Evolutionary conservation across 2,329 filamentous ascomycete genomes (phyloP).

Genomic region (Fusarium phyllophilum): DNA sequence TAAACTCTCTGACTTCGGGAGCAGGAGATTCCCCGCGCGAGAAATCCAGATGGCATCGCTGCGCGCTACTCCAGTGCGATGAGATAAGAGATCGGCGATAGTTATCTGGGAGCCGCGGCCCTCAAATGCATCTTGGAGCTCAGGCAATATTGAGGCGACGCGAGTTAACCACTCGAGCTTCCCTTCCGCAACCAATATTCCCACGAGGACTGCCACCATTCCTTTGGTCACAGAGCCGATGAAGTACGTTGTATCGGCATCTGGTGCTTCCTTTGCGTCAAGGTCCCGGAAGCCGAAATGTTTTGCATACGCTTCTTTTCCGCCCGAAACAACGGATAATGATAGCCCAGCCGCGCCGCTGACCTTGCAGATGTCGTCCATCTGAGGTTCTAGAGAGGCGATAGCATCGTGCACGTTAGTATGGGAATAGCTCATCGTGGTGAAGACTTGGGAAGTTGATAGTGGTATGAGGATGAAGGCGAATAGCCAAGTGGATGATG

Average conservation of each 20-base stretch:
- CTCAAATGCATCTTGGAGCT: background rate
- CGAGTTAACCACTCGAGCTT: background rate
- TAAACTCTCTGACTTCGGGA: background rate
- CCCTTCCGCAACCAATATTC: background rate
- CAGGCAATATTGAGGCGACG: background rate
- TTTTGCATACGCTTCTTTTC: background rate
- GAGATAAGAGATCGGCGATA: background rate
- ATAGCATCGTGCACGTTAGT: accelerated
- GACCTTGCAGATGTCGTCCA: background rate
- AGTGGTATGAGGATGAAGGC: background rate
- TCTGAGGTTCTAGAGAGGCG: background rate
- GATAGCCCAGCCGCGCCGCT: accelerated
- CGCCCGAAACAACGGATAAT: background rate
- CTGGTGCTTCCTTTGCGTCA: background rate
- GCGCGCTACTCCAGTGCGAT: background rate
- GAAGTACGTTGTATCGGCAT: background rate
- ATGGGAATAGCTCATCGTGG: accelerated
- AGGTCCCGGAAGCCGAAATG: background rate
- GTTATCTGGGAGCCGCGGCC: background rate
- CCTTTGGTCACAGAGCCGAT: background rate
- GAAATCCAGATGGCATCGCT: background rate
- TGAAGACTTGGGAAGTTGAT: too few relatives aligned
- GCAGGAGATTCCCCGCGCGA: background rate
- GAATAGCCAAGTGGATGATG: background rate
- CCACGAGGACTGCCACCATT: accelerated